Evolutionary conservation across 257 asterid genomes (phyloP), one percentile per base, ranked within the genome.

Genomic region (Hygrophila difformis): DNA sequence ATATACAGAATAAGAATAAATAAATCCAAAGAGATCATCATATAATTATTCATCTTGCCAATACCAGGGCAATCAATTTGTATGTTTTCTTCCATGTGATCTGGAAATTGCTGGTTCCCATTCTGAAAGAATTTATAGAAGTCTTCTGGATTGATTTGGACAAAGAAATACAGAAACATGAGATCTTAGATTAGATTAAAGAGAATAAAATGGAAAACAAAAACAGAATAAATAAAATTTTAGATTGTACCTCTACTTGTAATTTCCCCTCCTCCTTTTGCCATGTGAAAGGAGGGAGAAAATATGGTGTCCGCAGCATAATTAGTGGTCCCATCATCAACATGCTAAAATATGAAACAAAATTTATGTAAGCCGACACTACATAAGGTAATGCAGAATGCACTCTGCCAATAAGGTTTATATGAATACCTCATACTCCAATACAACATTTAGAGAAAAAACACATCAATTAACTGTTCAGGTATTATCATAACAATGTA

Each of bases 201-300:
- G 48, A 56, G 21, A 26, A 49, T 49, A 47, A 44, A 47, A 49
- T 26, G 14, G 42, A 42, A 19, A 51, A 17, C 1, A 18, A 39
- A 49, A 42, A n/a, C n/a, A n/a, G n/a, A 29, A 44, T 6, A 29
- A n/a, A 22, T 36, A 26, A 23, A 37, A 48, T 28, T 35, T 42
- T 58, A 51, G 42, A 43, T 19, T 12, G 19, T 66, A 89, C 98
- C 96, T 69, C 57, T 65, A 44, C 60, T 74, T 29, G 89, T 57
- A 55, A 68, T 40, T 46, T 73, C 93, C 47, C 66, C 79, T 60
- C 73, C 93, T 58, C 53, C 74, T 61, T 70, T 71, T 44, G 86
- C 62, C 53, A 61, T 57, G 62, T 80, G 94, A 52, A 79, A 89
- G 55, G 84, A 65, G 10, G 96, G 98, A 57, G 98, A 91, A 73